phyloP scores from a whole-genome alignment of 768 basidiomycete genomes.

The Hebeloma cylindrosporum region DNA sequence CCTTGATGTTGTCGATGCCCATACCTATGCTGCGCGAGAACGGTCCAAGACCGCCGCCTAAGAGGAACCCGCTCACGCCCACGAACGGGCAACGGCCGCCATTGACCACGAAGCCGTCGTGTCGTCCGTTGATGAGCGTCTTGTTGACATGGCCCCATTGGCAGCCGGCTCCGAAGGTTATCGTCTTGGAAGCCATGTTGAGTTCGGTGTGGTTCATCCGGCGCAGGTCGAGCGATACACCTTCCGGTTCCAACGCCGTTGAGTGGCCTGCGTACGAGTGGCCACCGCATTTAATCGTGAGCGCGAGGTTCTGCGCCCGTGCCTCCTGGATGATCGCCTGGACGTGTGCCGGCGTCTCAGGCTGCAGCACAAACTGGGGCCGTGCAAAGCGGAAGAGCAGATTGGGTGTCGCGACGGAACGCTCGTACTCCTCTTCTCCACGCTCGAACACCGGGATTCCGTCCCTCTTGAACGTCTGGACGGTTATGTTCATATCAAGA shows the following conservation, averaged over 20 bases:
- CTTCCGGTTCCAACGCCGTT: slow-evolving; percentile 1
- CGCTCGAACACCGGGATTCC: slow-evolving; percentile 5
- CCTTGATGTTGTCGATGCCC: slow-evolving; percentile 8
- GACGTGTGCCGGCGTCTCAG: slow-evolving; percentile 1
- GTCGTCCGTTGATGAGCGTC: slow-evolving; percentile 6
- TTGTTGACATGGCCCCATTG: slow-evolving; percentile 6
- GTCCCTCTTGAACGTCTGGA: neutral
- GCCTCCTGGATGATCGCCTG: slow-evolving; percentile 6
- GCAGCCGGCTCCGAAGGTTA: slow-evolving; percentile 5
- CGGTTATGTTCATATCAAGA: neutral
- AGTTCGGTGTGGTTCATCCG: slow-evolving; percentile 4
- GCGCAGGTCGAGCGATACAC: slow-evolving; percentile 2
- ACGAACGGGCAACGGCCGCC: slow-evolving; percentile 10
- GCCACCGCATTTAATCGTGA: slow-evolving; percentile 11
- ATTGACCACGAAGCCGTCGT: slow-evolving; percentile 6
- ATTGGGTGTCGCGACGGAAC: slow-evolving; percentile 5
- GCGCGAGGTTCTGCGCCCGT: neutral
- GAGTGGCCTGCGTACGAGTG: slow-evolving; percentile 8
- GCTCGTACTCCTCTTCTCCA: slow-evolving; percentile 9
- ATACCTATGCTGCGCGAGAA: slow-evolving; percentile 11
- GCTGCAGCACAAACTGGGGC: slow-evolving; percentile 3
- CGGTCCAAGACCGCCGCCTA: slow-evolving; percentile 11
- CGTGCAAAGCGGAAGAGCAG: slow-evolving; percentile 6
- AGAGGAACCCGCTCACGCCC: slow-evolving; percentile 7
- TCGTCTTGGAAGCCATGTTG: slow-evolving; percentile 3